Evolutionary conservation across 768 basidiomycete genomes (phyloP).

Genomic region (Imleria badia): DNA sequence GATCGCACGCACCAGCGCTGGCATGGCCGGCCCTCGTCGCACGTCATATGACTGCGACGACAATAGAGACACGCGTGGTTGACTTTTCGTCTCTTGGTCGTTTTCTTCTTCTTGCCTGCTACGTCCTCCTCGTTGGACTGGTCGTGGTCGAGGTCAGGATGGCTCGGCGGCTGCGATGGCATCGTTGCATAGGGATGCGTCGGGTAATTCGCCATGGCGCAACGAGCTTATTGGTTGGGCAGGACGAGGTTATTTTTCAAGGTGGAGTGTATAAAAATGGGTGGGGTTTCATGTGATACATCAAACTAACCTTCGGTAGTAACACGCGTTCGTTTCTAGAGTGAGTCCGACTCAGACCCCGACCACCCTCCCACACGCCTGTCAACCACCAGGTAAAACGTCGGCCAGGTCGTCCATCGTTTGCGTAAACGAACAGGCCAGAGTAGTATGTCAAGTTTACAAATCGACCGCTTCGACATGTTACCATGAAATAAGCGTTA

Average conservation of each 20-base stretch:
- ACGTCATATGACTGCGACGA: slow-evolving; percentile 89
- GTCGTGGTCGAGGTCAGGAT: slow-evolving; percentile 26
- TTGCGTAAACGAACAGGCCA: slow-evolving; percentile 13
- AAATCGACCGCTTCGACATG: not conserved
- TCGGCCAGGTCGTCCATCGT: not conserved
- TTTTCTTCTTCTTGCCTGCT: slow-evolving; percentile 41
- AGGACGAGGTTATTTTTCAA: slow-evolving; percentile 14
- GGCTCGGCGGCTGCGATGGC: slow-evolving; percentile 14
- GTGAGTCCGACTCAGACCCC: slow-evolving; percentile 17
- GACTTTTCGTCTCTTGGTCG: slow-evolving; percentile 74
- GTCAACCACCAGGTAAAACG: not conserved
- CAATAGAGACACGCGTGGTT: slow-evolving; percentile 95
- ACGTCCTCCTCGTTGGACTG: slow-evolving; percentile 33
- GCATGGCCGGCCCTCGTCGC: slow-evolving; percentile 87
- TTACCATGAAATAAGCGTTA: not conserved
- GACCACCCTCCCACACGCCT: slow-evolving; percentile 18
- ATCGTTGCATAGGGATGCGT: slow-evolving; percentile 28
- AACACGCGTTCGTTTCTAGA: slow-evolving; percentile 12
- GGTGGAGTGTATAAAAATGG: slow-evolving; percentile 23
- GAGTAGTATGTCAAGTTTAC: slow-evolving; percentile 4
- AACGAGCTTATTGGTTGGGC: slow-evolving; percentile 4
- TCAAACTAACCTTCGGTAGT: slow-evolving; percentile 19
- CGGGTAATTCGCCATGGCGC: slow-evolving; percentile 28
- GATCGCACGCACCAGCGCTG: slow-evolving; percentile 77
- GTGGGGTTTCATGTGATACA: slow-evolving; percentile 26